Percentiles rank a stretch among this genome's conserved stretches.
Conservation (phyloP, 1,139 yeast genomes). For the Taphrina confusa region DNA sequence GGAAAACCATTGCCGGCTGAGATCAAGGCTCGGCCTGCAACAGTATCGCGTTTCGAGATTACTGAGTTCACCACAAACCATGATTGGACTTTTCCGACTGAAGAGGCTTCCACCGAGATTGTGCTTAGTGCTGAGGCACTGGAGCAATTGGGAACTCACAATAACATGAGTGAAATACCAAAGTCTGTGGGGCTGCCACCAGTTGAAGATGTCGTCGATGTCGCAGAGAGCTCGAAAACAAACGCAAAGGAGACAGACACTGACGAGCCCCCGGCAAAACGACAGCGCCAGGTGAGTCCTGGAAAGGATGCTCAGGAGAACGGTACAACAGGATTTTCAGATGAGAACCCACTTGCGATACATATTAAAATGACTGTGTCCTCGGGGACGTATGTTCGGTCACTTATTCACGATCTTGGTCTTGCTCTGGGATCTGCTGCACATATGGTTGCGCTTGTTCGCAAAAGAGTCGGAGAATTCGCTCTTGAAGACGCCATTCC, state of each 20-base stretch:
- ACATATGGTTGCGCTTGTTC: slow-evolving; percentile 80
- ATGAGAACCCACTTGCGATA: slow-evolving; percentile 41
- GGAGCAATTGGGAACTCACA: slow-evolving; percentile 29
- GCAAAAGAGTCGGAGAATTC: slow-evolving; percentile 73
- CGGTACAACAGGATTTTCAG: slow-evolving; percentile 20
- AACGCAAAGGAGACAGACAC: neutral
- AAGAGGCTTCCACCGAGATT: slow-evolving; percentile 45
- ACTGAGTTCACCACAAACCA: slow-evolving; percentile 61
- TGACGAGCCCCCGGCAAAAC: neutral
- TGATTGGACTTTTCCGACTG: slow-evolving; percentile 51
- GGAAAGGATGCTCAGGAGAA: neutral
- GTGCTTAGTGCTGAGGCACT: slow-evolving; percentile 41
- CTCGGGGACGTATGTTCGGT: slow-evolving; percentile 92
- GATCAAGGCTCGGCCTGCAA: slow-evolving; percentile 74
- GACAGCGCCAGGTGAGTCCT: neutral
- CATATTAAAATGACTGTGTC: slow-evolving; percentile 79
- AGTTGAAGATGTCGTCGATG: neutral
- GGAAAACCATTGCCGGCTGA: slow-evolving; percentile 81
- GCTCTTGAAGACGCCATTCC: slow-evolving; percentile 20
- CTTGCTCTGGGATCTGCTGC: slow-evolving; percentile 77
- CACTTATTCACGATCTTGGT: slow-evolving; percentile 86
- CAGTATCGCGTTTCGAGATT: slow-evolving; percentile 58
- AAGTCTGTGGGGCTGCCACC: neutral
- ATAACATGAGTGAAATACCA: neutral
- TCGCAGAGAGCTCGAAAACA: too few relatives aligned